A percentile compares a stretch with the other conserved stretches of the same genome.
These are phyloP conservation scores for Alternaria consortialis DNA, from an alignment of 2,329 filamentous ascomycete genomes.

Conservation along the genomic window DNA sequence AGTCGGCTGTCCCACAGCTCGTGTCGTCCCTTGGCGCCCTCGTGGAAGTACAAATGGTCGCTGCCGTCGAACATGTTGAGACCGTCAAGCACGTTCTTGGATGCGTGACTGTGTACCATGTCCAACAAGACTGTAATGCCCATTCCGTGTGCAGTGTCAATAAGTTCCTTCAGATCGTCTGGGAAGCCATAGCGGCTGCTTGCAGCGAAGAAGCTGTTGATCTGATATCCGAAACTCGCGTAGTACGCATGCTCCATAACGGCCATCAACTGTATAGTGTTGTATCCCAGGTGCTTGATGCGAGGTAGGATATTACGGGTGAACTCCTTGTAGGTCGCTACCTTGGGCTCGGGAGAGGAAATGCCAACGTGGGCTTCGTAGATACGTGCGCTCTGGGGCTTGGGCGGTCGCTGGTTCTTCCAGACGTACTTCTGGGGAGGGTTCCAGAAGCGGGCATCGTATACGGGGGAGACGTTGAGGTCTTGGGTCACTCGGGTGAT, in stretches of 20 bases:
- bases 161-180: conserved; percentile 94
- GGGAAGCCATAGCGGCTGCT: conserved; percentile 94
- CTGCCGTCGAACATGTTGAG: conserved; percentile 95
- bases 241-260: conserved; percentile 99
- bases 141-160: conserved; percentile 92
- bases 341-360: conserved; percentile 85
- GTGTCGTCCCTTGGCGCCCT: conserved; percentile 82
- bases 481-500: conserved; percentile 98
- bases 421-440: conserved; percentile 86
- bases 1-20: conserved; percentile 95
- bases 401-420: conserved; percentile 82
- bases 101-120: conserved; percentile 96
- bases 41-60: conserved; percentile 96
- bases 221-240: conserved; percentile 97
- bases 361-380: conserved; percentile 99
- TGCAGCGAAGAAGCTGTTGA: conserved; percentile 98
- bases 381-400: conserved; percentile 85
- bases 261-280: conserved; percentile 98
- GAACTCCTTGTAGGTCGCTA: conserved; percentile 97
- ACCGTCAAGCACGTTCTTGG: conserved; percentile 95
- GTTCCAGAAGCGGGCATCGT: conserved; percentile 98
- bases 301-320: conserved; percentile 89
- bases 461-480: conserved; percentile 84
- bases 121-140: conserved; percentile 92
- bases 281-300: conserved; percentile 91